Conservation (phyloP, 1,284 basidiomycete genomes). For the Heterobasidion occidentale region DNA sequence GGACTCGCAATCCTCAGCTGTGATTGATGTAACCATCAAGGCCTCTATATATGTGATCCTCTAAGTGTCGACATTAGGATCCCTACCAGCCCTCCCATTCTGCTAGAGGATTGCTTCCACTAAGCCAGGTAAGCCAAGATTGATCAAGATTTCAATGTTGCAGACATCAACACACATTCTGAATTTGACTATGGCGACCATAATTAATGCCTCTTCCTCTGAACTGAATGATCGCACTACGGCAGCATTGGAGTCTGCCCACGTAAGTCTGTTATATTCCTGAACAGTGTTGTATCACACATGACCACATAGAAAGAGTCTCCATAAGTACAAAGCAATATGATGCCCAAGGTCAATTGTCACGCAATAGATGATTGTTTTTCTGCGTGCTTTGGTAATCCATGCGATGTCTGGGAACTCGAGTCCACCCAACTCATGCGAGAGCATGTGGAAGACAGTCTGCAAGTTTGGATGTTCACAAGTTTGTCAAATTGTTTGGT, state of each 20-base stretch:
- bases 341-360: neutral
- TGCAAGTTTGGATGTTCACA: neutral
- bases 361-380: neutral
- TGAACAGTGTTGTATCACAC: neutral
- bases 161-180: conserved; percentile 18
- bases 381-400: neutral
- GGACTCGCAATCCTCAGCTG: neutral
- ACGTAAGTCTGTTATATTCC: neutral
- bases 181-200: conserved; percentile 19
- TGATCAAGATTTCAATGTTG: conserved; percentile 14
- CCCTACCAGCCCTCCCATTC: conserved; percentile 13
- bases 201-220: conserved; percentile 10
- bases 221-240: conserved; percentile 13
- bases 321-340: neutral
- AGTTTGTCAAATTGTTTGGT: neutral
- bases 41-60: conserved; percentile 3
- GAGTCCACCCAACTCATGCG: neutral
- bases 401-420: conserved; percentile 1
- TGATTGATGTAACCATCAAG: neutral
- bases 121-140: conserved; percentile 14
- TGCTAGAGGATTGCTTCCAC: conserved; percentile 14
- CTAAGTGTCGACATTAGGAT: conserved; percentile 3
- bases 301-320: neutral
- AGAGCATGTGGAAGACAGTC: neutral
- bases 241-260: conserved; percentile 7